phyloP scores from a whole-genome alignment of 345 rosid genomes.

The Toxicodendron radicans region DNA sequence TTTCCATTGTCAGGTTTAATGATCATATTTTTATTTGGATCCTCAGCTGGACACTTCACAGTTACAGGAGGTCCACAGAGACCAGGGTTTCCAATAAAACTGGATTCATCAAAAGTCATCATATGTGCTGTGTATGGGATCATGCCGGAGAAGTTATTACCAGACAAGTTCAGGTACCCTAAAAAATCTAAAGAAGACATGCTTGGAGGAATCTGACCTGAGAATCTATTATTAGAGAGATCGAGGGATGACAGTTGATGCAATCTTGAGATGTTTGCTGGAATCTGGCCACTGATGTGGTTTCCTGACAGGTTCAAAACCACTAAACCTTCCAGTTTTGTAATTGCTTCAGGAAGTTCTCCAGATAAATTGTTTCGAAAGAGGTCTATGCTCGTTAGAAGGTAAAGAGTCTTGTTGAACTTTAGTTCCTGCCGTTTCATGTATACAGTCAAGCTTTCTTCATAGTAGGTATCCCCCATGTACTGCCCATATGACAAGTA shows the following conservation, averaged over 20 bases:
- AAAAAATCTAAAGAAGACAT: conserved; percentile 37
- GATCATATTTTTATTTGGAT: conserved; percentile 4
- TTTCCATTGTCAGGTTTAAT: conserved; percentile 6
- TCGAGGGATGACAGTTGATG: conserved; percentile 46
- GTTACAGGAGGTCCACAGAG: conserved; percentile 47
- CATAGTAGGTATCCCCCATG: too few relatives aligned
- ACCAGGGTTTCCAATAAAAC: conserved; percentile 37
- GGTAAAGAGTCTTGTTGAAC: conserved; percentile 48
- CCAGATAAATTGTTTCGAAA: conserved; percentile 41
- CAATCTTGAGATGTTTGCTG: conserved; percentile 35
- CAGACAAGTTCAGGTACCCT: conserved; percentile 36
- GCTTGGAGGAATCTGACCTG: conserved; percentile 42
- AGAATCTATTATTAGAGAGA: conserved; percentile 43
- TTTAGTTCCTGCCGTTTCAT: too few relatives aligned
- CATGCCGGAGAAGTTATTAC: conserved; percentile 33
- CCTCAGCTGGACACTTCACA: conserved; percentile 25
- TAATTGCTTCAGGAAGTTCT: conserved; percentile 34
- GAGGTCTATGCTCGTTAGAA: conserved; percentile 45
- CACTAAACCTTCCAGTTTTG: conserved; percentile 34
- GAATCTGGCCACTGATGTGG: conserved; percentile 31
- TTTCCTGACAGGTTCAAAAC: conserved; percentile 43
- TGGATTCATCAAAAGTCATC: conserved; percentile 32
- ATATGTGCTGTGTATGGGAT: conserved; percentile 39
- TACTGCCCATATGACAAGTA: too few relatives aligned
- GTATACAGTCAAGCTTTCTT: conserved; percentile 41